These are phyloP conservation scores for Hygrocybe coccinea DNA, from an alignment of 768 basidiomycete genomes.

Conservation along the genomic window DNA sequence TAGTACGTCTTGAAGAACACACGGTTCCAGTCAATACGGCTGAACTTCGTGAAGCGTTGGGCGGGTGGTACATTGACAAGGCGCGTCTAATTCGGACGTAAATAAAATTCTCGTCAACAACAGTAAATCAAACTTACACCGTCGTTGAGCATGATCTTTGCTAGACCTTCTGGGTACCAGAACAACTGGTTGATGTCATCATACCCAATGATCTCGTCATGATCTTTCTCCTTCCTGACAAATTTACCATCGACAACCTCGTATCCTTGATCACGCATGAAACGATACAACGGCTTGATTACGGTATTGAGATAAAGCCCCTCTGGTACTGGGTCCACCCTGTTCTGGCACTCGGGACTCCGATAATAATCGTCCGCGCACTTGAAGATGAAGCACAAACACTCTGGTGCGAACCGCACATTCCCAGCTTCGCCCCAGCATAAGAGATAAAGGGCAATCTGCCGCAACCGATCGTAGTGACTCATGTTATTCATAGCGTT, in stretches of 20 bases:
- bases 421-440: constrained; percentile 99
- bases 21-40: constrained; percentile 86
- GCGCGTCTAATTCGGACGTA: constrained; percentile 55
- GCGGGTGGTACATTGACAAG: constrained; percentile 88
- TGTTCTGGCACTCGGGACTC: constrained; percentile 94
- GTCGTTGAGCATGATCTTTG: constrained; percentile 84
- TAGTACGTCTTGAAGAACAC: constrained; percentile 99
- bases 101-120: constrained; percentile 1
- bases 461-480: constrained; percentile 94
- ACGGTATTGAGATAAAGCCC: constrained; percentile 88
- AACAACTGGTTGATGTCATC: constrained; percentile 99
- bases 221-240: constrained; percentile 89
- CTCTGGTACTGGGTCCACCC: constrained; percentile 87
- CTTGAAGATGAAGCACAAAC: constrained; percentile 99
- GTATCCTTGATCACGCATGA: constrained; percentile 96
- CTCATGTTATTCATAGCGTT: constrained; percentile 99
- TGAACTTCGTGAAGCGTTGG: constrained; percentile 89
- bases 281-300: constrained; percentile 92
- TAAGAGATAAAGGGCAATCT: constrained; percentile 91
- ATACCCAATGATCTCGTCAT: constrained; percentile 95
- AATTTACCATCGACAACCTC: constrained; percentile 94
- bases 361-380: constrained; percentile 99
- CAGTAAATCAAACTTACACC: constrained; percentile 50
- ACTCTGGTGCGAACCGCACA: constrained; percentile 94
- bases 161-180: constrained; percentile 98